A percentile compares a stretch with the other conserved stretches of the same genome.
These are phyloP conservation scores for Aspergillus carbonarius DNA, from an alignment of 2,329 filamentous ascomycete species.

Conservation along the genomic window DNA sequence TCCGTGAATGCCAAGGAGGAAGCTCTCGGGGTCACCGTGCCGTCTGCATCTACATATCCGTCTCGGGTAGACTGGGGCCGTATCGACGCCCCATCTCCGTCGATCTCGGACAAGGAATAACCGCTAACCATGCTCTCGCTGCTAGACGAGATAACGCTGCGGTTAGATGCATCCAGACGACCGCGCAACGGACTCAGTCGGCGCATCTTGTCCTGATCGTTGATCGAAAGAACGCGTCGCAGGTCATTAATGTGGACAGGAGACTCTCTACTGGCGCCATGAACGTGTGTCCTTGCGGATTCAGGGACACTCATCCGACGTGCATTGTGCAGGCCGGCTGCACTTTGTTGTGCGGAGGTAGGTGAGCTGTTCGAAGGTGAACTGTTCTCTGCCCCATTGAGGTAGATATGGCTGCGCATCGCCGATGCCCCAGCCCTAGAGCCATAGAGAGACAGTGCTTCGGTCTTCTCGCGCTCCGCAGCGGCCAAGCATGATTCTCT, in stretches of 20 bases:
- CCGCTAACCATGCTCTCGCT: constrained; percentile 48
- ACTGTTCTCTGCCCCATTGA: constrained; percentile 31
- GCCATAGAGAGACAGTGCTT: constrained; percentile 71
- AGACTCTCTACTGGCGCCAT: constrained; percentile 43
- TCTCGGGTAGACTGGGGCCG: constrained; percentile 29
- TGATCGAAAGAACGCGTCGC: constrained; percentile 48
- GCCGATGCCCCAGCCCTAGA: constrained; percentile 63
- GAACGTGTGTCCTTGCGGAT: constrained; percentile 34
- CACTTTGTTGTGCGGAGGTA: constrained; percentile 21
- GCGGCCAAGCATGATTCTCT: constrained; percentile 69
- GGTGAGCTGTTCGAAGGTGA: constrained; percentile 32
- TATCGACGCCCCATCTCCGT: constrained; percentile 27
- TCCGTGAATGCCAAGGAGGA: constrained; percentile 20
- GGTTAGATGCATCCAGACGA: constrained; percentile 33
- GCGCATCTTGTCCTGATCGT: constrained; percentile 34
- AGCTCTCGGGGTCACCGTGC: constrained; percentile 35
- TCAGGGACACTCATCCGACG: constrained; percentile 41
- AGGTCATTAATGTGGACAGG: constrained; percentile 51
- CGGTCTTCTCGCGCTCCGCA: constrained; percentile 65
- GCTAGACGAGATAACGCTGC: constrained; percentile 40
- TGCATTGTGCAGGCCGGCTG: constrained; percentile 30
- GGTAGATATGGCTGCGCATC: constrained; percentile 28
- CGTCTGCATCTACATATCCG: constrained; percentile 25
- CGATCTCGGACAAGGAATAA: constrained; percentile 38
- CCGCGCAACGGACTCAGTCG: constrained; percentile 46